phyloP scores from a whole-genome alignment of 192 early-diverging fungal genomes.

The Coemansia sp. region DNA sequence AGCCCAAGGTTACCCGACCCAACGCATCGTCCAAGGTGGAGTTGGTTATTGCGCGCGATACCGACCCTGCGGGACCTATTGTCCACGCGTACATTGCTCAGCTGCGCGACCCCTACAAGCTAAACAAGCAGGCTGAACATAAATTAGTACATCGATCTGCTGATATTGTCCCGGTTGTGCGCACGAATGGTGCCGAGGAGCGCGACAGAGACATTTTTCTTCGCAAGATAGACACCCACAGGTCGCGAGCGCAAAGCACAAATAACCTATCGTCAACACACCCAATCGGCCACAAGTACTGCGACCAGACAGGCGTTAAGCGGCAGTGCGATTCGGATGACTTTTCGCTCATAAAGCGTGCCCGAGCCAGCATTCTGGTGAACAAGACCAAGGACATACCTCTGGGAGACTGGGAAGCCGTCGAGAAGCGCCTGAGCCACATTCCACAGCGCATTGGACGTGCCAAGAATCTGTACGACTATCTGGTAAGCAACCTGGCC shows the following conservation, averaged over 20 bases:
- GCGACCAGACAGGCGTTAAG: background rate
- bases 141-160: slow-evolving; percentile 2
- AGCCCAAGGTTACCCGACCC: background rate
- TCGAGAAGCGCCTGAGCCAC: slow-evolving; percentile 10
- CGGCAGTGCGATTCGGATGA: background rate
- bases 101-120: slow-evolving; percentile 15
- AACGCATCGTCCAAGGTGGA: background rate
- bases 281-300: background rate
- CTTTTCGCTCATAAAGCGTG: background rate
- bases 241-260: background rate
- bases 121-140: background rate
- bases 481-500: slow-evolving; percentile 17
- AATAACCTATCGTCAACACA: background rate
- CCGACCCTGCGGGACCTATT: slow-evolving; percentile 20
- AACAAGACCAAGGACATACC: background rate
- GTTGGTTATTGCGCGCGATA: slow-evolving; percentile 15
- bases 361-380: background rate
- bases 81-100: slow-evolving; percentile 25
- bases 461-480: slow-evolving; percentile 20
- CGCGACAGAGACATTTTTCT: slow-evolving; percentile 14
- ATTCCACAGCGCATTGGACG: slow-evolving; percentile 21
- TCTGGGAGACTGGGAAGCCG: background rate
- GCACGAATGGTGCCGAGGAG: slow-evolving; percentile 26
- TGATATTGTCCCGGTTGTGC: background rate
- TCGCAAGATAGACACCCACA: background rate